A percentile compares a stretch with the other conserved stretches of the same genome.
phyloP scores from a whole-genome alignment of 345 rosid genomes.

The Dimocarpus longan region DNA sequence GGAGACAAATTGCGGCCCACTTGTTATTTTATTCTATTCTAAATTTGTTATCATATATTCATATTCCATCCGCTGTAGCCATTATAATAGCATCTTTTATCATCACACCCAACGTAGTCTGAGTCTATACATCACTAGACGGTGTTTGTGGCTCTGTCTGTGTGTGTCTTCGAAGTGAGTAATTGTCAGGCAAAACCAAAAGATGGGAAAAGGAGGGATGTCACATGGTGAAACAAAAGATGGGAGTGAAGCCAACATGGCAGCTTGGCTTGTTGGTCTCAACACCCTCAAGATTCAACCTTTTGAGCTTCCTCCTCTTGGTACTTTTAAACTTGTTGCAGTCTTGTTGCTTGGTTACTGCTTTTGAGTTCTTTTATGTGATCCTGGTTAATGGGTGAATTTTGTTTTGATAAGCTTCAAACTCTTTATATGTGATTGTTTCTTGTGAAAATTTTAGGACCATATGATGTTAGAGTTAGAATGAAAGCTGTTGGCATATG shows the following conservation, averaged over 20 bases:
- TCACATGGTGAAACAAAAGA: slow-evolving; percentile 50
- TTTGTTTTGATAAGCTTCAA: neutral
- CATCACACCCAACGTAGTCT: neutral
- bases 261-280: slow-evolving; percentile 79
- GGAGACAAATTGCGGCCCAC: neutral
- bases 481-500: slow-evolving; percentile 94
- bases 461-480: slow-evolving; percentile 75
- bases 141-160: neutral
- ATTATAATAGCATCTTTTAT: neutral
- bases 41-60: neutral
- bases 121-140: neutral
- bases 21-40: neutral
- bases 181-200: neutral
- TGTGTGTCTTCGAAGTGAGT: neutral
- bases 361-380: neutral
- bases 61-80: no score
- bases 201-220: slow-evolving; percentile 76
- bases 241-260: slow-evolving; percentile 72
- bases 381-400: neutral
- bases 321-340: slow-evolving; percentile 29
- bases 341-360: neutral
- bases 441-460: slow-evolving; percentile 42
- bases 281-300: slow-evolving; percentile 89
- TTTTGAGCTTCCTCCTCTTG: slow-evolving; percentile 69
- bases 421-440: slow-evolving; percentile 1